Evolutionary conservation across 306 rosid species (phyloP).

Genomic region (Cicer pinnatifidum): DNA sequence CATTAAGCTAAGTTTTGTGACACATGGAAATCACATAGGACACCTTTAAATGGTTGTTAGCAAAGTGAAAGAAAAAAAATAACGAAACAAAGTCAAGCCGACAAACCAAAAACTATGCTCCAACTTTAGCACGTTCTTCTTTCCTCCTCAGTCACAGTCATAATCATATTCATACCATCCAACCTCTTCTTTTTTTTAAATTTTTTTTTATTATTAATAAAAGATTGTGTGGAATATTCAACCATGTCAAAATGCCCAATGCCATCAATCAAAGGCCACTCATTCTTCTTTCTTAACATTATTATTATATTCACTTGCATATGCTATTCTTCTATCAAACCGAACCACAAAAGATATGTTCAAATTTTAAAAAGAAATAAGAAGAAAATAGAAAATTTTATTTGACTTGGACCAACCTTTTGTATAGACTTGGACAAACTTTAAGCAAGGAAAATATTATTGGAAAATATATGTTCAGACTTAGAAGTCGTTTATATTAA

Average conservation of each 20-base stretch:
- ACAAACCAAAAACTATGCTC: constrained; percentile 31
- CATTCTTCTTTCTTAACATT: constrained; percentile 17
- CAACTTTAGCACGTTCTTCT: constrained; percentile 44
- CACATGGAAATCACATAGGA: constrained; percentile 24
- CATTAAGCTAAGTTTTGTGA: constrained; percentile 35
- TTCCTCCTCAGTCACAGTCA: constrained; percentile 39
- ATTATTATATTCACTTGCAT: constrained; percentile 19
- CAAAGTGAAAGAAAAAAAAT: neutral
- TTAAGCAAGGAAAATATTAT: neutral
- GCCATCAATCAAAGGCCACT: constrained; percentile 41
- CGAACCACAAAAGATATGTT: neutral
- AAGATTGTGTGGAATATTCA: constrained; percentile 42
- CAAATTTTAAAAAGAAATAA: neutral
- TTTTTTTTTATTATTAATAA: neutral
- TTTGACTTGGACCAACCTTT: constrained; percentile 45
- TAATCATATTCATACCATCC: constrained; percentile 44
- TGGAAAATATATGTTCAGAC: neutral
- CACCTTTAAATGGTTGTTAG: neutral
- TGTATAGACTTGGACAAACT: constrained; percentile 9
- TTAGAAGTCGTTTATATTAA: neutral
- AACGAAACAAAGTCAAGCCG: constrained; percentile 39
- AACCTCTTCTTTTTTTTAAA: neutral
- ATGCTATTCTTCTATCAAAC: constrained; percentile 35
- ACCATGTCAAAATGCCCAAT: constrained; percentile 42
- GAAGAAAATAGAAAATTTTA: neutral